These are phyloP conservation scores for Lotmaria passim DNA, from an alignment of 208 protist genomes.

Conservation along the genomic window DNA sequence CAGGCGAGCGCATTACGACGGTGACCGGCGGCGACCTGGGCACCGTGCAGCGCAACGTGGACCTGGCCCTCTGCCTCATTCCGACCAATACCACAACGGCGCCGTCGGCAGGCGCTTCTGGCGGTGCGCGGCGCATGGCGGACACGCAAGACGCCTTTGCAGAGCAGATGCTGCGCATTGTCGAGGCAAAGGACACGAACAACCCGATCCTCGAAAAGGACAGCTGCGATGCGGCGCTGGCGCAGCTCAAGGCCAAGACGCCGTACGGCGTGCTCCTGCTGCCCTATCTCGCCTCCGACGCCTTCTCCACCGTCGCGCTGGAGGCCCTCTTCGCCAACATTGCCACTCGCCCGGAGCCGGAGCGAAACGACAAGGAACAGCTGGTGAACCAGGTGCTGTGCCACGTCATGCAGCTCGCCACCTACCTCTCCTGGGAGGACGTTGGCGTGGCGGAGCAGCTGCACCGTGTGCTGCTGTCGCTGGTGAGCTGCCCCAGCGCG, in stretches of 20 bases:
- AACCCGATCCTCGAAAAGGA: slow-evolving; percentile 48
- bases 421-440: slow-evolving; percentile 53
- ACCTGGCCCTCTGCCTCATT: slow-evolving; percentile 39
- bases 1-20: slow-evolving; percentile 46
- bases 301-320: slow-evolving; percentile 51
- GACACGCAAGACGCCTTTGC: slow-evolving; percentile 45
- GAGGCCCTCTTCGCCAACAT: slow-evolving; percentile 78
- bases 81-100: neutral
- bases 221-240: slow-evolving; percentile 48
- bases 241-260: slow-evolving; percentile 37
- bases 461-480: slow-evolving; percentile 48
- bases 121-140: neutral
- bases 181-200: slow-evolving; percentile 38
- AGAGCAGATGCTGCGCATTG: slow-evolving; percentile 61
- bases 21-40: slow-evolving; percentile 57
- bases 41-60: slow-evolving; percentile 61
- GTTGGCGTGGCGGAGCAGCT: slow-evolving; percentile 47
- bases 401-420: slow-evolving; percentile 63
- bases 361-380: slow-evolving; percentile 38
- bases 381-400: slow-evolving; percentile 76
- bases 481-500: slow-evolving; percentile 48
- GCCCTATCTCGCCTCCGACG: slow-evolving; percentile 80
- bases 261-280: slow-evolving; percentile 64
- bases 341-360: slow-evolving; percentile 30
- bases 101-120: neutral